Percentiles rank a stretch among this genome's conserved stretches.
Evolutionary conservation across 108 stramenopile species (phyloP).

Genomic region (Skeletonema menzelii): DNA sequence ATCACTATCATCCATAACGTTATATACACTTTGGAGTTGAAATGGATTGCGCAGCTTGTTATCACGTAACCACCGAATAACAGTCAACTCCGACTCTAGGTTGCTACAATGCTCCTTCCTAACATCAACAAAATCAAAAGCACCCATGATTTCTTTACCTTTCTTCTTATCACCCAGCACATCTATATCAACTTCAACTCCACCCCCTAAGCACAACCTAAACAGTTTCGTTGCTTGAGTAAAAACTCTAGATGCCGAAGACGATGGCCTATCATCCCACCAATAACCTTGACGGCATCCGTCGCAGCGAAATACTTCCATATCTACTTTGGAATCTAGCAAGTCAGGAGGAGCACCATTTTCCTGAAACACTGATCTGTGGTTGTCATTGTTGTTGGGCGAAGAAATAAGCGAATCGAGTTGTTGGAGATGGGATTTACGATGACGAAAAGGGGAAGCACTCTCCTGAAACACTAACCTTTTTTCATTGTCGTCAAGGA

Average conservation of each 20-base stretch:
- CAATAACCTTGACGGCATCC: slow-evolving; percentile 83
- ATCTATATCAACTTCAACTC: slow-evolving; percentile 59
- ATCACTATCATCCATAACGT: slow-evolving; percentile 5
- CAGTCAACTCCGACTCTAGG: slow-evolving; percentile 18
- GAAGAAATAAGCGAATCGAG: not conserved
- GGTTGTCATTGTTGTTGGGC: slow-evolving; percentile 35
- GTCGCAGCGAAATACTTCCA: slow-evolving; percentile 74
- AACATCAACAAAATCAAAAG: slow-evolving; percentile 72
- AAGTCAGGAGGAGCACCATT: slow-evolving; percentile 57
- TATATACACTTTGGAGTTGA: slow-evolving; percentile 67
- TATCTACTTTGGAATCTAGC: slow-evolving; percentile 34
- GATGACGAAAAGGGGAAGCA: not conserved
- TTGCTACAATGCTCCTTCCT: slow-evolving; percentile 30
- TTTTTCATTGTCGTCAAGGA: slow-evolving; percentile 52
- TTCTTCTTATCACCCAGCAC: slow-evolving; percentile 6
- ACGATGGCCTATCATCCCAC: slow-evolving; percentile 79
- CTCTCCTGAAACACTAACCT: slow-evolving; percentile 54
- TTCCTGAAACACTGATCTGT: slow-evolving; percentile 54
- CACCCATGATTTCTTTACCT: slow-evolving; percentile 50
- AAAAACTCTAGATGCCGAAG: slow-evolving; percentile 83
- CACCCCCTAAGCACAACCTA: slow-evolving; percentile 64
- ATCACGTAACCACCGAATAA: slow-evolving; percentile 77
- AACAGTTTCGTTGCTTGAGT: slow-evolving; percentile 67
- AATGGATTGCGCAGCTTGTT: slow-evolving; percentile 62
- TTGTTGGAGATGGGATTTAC: slow-evolving; percentile 1